phyloP scores from a whole-genome alignment of 805 yeast genomes.

The Metahyphopichia silvanorum region DNA sequence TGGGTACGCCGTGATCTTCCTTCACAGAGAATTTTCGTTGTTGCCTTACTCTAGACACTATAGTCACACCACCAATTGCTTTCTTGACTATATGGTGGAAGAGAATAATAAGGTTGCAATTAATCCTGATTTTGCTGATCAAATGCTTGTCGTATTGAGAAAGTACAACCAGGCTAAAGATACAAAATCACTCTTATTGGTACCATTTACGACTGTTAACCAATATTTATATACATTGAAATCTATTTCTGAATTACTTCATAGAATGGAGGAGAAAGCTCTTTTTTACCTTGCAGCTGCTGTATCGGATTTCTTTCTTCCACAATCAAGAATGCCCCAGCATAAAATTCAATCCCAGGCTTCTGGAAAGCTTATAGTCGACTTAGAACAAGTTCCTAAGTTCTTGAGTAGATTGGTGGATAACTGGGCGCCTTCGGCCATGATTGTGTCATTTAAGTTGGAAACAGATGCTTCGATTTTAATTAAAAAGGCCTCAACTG shows the following conservation, averaged over 20 bases:
- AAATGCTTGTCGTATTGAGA: conserved; percentile 57
- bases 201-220: conserved; percentile 94
- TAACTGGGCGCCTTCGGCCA: conserved; percentile 91
- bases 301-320: conserved; percentile 93
- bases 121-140: conserved; percentile 53
- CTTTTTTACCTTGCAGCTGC: conserved; percentile 94
- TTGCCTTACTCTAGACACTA: conserved; percentile 91
- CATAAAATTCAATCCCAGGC: conserved; percentile 91
- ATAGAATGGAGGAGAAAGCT: conserved; percentile 53
- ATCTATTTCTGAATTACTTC: conserved; percentile 57
- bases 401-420: conserved; percentile 84
- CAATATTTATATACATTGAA: conserved; percentile 87
- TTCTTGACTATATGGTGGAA: conserved; percentile 77
- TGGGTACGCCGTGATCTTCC: conserved; percentile 89
- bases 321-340: conserved; percentile 79
- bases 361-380: conserved; percentile 75
- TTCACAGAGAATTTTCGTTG: conserved; percentile 89
- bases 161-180: conserved; percentile 52
- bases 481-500: conserved; percentile 71
- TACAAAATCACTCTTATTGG: conserved; percentile 52
- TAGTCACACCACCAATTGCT: conserved; percentile 78
- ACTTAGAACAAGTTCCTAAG: conserved; percentile 94
- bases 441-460: conserved; percentile 90
- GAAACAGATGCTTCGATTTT: conserved; percentile 80
- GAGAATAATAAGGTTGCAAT: conserved; percentile 57